Conservation (phyloP, 768 basidiomycete species). For the Tulasnella calospora region DNA sequence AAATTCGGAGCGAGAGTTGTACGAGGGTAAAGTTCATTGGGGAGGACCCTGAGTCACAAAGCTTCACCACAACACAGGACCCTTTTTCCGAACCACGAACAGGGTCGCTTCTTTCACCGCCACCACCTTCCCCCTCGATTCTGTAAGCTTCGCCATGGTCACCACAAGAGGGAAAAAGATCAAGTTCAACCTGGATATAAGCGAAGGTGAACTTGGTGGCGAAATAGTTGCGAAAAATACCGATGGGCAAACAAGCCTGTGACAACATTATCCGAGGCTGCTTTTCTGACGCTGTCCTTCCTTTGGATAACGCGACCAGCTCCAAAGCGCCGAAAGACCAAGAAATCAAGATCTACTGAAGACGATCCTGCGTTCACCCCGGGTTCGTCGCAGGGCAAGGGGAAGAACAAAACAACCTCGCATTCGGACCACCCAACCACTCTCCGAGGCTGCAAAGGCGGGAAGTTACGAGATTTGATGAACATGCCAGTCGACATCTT, state of each 20-base stretch:
- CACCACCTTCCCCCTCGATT: not conserved
- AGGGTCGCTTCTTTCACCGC: not conserved
- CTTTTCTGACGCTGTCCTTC: not conserved
- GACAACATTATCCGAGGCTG: not conserved
- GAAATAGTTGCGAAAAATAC: not conserved
- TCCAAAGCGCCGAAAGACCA: not conserved
- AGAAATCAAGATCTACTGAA: not conserved
- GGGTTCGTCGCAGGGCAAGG: not conserved
- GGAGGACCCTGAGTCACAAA: too few species aligned
- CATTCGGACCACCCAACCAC: not conserved
- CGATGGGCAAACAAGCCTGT: not conserved
- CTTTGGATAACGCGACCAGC: not conserved
- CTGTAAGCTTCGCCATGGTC: not conserved
- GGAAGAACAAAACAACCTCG: not conserved
- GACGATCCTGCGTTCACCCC: not conserved
- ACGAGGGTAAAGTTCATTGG: too few species aligned
- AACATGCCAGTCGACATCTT: slow-evolving; percentile 28
- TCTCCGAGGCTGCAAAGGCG: not conserved
- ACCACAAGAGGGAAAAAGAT: not conserved
- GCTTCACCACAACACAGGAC: too few species aligned
- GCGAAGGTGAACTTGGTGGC: not conserved
- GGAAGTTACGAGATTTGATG: slow-evolving; percentile 24
- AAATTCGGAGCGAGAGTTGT: too few species aligned
- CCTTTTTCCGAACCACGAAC: not conserved
- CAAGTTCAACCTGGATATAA: not conserved